Base-by-base conservation (phyloP, 352 stramenopile genomes). In the Thalassiosira livingstoniorum region DNA sequence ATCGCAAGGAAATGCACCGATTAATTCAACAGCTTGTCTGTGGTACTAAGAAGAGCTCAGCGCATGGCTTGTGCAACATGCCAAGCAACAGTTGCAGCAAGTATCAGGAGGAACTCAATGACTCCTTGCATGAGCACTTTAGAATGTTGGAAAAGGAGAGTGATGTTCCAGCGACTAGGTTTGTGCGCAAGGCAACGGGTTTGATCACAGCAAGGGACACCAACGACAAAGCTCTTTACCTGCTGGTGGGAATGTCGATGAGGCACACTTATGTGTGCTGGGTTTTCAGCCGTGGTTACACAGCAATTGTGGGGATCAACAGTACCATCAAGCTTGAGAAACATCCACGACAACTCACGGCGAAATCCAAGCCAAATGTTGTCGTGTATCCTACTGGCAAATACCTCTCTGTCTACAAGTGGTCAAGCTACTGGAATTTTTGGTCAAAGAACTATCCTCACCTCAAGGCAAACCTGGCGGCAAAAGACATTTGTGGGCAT, bases 391-490 rank as follows among this genome's bases (percentile, higher is more conserved):
- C n/a, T n/a, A n/a, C n/a, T n/a, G 37, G 34, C 37, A 27, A 18
- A 55, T 37, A 42, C 1, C 21, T 4, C n/a, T 5, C 0, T 23
- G 1, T 58, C 23, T 42, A 51, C 51, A 47, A 25, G 13, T 47
- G 60, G 4, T 15, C 3, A 4, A 51, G 15, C 18, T 72, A 43
- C 45, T 54, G 47, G 5, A 29, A 31, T 7, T 27, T 62, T 2
- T 62, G 64, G 42, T 45, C 43, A 1, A 11, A 1, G 10, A 25
- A 62, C 45, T 72, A 32, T 47, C 2, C 11, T 31, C 42, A 72
- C 31, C 0, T 62, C n/a, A 72, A 72, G 64, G 64, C 62, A 51
- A 62, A 45, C 31, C 4, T n/a, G 5, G 27, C 45, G 0, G 1
- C 29, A 1, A 29, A 72, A 47, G 64, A 72, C 27, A 62, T 72